phyloP scores from a whole-genome alignment of 1,284 basidiomycete genomes.

The Uromyces viciae-fabae region DNA sequence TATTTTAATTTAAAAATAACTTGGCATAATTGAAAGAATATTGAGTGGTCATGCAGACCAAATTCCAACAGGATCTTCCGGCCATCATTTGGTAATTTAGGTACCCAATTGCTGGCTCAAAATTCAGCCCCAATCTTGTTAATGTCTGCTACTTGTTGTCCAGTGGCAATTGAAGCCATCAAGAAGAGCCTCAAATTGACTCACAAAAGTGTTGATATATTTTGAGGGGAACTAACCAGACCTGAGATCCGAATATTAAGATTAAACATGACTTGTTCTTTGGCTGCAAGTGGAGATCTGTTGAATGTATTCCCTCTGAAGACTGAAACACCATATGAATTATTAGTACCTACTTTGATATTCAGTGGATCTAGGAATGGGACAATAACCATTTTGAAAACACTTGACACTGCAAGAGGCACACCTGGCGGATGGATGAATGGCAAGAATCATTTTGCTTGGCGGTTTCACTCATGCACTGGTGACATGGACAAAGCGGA shows the following conservation, averaged over 20 bases:
- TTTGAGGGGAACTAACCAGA: background rate
- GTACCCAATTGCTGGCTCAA: too few species aligned
- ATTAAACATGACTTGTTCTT: background rate
- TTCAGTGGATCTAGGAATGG: background rate
- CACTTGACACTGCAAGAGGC: background rate
- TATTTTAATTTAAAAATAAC: too few species aligned
- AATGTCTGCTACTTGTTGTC: constrained; percentile 11
- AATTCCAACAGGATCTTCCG: too few species aligned
- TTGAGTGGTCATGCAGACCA: too few species aligned
- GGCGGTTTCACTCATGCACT: too few species aligned
- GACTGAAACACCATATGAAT: background rate
- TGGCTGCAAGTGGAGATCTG: background rate
- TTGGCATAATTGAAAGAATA: too few species aligned
- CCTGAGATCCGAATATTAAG: constrained; percentile 10
- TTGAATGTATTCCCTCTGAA: background rate
- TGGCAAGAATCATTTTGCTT: background rate
- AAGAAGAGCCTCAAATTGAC: background rate
- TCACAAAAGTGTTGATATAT: background rate
- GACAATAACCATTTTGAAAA: background rate
- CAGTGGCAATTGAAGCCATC: background rate
- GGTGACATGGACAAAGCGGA: background rate
- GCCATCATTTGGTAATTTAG: too few species aligned
- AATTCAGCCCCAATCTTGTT: too few species aligned
- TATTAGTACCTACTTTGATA: background rate
- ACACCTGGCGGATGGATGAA: background rate